Percentiles rank a stretch among this genome's conserved stretches.
Conservation (phyloP, 345 rosid genomes). For the Physaria fendleri region DNA sequence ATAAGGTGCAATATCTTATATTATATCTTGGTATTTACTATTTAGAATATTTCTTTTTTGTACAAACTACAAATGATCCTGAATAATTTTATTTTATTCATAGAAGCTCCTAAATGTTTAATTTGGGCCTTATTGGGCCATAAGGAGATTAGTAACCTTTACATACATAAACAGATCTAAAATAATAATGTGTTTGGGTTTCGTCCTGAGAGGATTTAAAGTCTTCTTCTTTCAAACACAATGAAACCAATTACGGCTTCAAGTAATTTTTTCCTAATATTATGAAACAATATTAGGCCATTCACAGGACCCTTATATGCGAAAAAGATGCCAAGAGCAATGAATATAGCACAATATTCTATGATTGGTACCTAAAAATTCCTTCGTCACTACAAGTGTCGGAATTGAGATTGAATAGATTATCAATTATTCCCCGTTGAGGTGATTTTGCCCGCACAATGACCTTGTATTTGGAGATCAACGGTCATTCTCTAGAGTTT, state of each 20-base stretch:
- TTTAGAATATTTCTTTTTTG: too few relatives aligned
- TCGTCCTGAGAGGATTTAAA: constrained; percentile 62
- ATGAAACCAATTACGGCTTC: not conserved
- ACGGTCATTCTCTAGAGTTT: constrained; percentile 84
- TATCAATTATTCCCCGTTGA: constrained; percentile 78
- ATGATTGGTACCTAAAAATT: constrained; percentile 40
- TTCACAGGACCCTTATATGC: not conserved
- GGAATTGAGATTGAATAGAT: constrained; percentile 65
- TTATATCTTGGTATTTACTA: too few relatives aligned
- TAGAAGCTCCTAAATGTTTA: too few relatives aligned
- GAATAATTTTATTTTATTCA: too few relatives aligned
- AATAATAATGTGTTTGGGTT: constrained; percentile 83
- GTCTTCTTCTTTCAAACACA: constrained; percentile 61
- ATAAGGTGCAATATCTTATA: too few relatives aligned
- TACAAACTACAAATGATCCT: too few relatives aligned
- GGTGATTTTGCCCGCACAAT: constrained; percentile 84
- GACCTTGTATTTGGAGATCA: constrained; percentile 78
- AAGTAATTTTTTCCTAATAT: not conserved
- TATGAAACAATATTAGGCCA: too few relatives aligned
- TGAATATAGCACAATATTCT: not conserved
- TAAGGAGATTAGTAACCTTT: too few relatives aligned
- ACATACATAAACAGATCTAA: constrained; percentile 4
- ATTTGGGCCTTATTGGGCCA: too few relatives aligned
- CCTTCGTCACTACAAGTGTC: too few relatives aligned
- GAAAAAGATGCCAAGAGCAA: not conserved